Base-by-base conservation (phyloP, 805 yeast species). In the Saccharomycopsis fermentans region DNA sequence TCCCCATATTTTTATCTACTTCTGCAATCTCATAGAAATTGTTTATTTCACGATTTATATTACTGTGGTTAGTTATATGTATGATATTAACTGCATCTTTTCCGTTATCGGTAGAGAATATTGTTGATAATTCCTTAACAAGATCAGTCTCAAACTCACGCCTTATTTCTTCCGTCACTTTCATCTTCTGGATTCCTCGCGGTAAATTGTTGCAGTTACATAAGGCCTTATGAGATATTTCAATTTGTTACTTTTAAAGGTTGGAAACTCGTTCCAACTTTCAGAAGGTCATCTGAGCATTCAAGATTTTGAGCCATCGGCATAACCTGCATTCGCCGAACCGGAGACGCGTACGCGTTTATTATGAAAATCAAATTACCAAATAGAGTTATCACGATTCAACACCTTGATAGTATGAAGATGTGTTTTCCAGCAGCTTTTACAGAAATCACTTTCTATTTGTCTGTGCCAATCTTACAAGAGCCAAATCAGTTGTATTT, bases 31-130 rank as follows among this genome's bases (percentile, higher is more conserved):
- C 39, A 32, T 32, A 55, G 6, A 32, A 21, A 32, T 39, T 35
- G 14, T 19, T 19, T 9, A 58, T 16, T 47, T 35, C 19, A 5
- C 29, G 29, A 32, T 58, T 58, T 21, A 58, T 58, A 40, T 55
- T 51, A 32, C 52, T 53, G 19, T 19, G 21, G 36, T 54, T 54
- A 6, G 50, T 19, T 5, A 54, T 50, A 12, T 17, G 27, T 3
- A 50, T 29, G 16, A 43, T 43, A 24, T 43, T 29, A 43, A 19
- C 17, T 8, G 2, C 2, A 16, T 21, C 29, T 1, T 43, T 21
- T 17, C 12, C n/a, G 24, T 11, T 43, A n/a, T 8, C 6, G 12
- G 50, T n/a, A 21, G 8, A 14, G 12, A 21, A 21, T 21, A 43
- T 11, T 19, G n/a, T 21, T 2, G 50, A 19, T 43, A 43, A 9